phyloP scores from a whole-genome alignment of 73 alveolate species.

The Tetrahymena thermophila region DNA sequence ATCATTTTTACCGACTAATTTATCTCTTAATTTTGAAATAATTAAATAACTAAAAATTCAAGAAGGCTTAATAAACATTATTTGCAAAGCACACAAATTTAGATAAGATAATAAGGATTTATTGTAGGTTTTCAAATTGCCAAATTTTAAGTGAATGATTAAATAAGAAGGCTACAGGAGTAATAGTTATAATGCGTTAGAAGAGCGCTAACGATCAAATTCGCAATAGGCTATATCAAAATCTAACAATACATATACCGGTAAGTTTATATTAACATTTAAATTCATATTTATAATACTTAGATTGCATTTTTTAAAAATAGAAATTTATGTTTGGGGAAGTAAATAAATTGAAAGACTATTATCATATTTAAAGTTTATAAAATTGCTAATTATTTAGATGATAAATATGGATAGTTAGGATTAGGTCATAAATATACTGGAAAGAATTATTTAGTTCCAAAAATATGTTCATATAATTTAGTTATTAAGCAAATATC shows the following conservation, averaged over 20 bases:
- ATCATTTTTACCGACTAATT: not conserved
- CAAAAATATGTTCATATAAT: slow-evolving; percentile 48
- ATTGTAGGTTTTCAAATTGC: not conserved
- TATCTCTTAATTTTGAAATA: not conserved
- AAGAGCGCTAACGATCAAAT: not conserved
- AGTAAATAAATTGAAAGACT: not conserved
- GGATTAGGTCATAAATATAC: slow-evolving; percentile 22
- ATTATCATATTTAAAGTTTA: not conserved
- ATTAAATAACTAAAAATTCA: not conserved
- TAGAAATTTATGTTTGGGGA: not conserved
- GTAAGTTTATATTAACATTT: not conserved
- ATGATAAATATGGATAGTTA: slow-evolving; percentile 27
- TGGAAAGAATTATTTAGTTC: slow-evolving; percentile 36
- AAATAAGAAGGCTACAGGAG: not conserved
- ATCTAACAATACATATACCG: not conserved
- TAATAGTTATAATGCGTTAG: not conserved
- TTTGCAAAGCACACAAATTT: not conserved
- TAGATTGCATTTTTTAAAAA: not conserved
- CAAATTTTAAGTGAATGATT: not conserved
- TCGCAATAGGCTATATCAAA: not conserved
- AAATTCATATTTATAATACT: not conserved
- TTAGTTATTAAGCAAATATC: slow-evolving; percentile 42
- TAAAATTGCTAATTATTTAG: not conserved
- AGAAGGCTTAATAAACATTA: not conserved
- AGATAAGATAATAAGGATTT: too few relatives aligned